Evolutionary conservation across 345 rosid genomes (phyloP), one percentile per base, ranked within the genome.

Genomic region (Populus tremula): DNA sequence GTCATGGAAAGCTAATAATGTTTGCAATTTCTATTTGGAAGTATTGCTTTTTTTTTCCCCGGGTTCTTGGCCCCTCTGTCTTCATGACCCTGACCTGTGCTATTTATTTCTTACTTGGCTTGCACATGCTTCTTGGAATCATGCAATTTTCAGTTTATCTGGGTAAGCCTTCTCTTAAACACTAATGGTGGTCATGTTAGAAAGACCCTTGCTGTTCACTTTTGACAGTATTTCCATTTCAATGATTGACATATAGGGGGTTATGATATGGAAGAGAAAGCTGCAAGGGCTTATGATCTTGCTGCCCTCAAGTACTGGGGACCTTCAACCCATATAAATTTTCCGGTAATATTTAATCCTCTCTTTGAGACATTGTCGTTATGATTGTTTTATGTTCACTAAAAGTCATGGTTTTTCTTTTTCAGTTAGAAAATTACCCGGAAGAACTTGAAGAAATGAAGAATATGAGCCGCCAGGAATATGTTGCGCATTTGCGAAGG

Each of bases 271-370:
- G 97, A 92, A 83, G 97, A 89, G 73, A 92, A 89, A 85, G 97
- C 97, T 70, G 94, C 97, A 4, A 86, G 91, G 80, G 89, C 97
- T 63, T 92, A 92, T 80, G 97, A 92, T 86, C 92, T 92, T 20
- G 97, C 97, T 5, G 97, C 97, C 12, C 91, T 92, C 0, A 92
- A 92, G 87, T 92, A 92, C 82, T 92, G 97, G 97, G 97, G 97
- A 12, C 85, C 92, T 80, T 87, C 94, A 0, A 92, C 97, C 2
- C 97, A 90, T 61, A 90, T 90, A 13, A 92, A 92, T 82, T 92
- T 92, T 68, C 87, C 90, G 65, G 97, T 92, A 87, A 29, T 20
- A 35, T 10, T 77, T 31, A 5, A n/a, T 29, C 10, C 33, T 8
- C 23, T 18, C 0, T 66, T 38, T 35, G n/a, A 64, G 5, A 59